Evolutionary conservation across 2,329 filamentous ascomycete genomes (phyloP), one percentile per base, ranked within the genome.

Genomic region (Beauveria bassiana): DNA sequence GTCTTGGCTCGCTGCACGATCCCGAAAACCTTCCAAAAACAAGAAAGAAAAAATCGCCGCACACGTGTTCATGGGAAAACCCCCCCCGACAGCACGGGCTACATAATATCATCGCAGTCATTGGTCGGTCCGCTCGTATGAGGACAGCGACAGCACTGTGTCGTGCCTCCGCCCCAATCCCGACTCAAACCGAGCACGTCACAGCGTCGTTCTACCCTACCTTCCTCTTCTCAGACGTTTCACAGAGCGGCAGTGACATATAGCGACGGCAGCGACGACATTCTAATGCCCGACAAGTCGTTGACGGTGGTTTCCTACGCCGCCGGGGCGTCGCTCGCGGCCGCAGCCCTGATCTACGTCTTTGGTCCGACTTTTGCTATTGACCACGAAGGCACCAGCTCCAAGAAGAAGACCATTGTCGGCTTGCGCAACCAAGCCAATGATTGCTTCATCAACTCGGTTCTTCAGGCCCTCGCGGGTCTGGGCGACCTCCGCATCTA

Each of bases 291-390:
- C 62, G 72, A 75, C 54, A 75, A 73, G 64, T 68, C 73, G 62
- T 65, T 67, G 59, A 72, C 73, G 28, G 74, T 76, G 69, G 91
- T 91, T 68, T 91, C 91, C 50, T 99, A 99, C 77, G 95, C 95
- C 70, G 95, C 93, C 63, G 93, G 93, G 68, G 95, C 93, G 64
- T 96, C 93, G 60, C 88, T 99, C 65, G 95, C 95, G 61, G 95
- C 95, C 64, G 90, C 96, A 65, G 93, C 95, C 38, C 85, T 98
- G 62, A 90, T 98, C 73, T 99, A 98, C 76, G 93, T 98, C 68
- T 98, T 99, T 76, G 92, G 89, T 9, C 95, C 95, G n/a, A 98
- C 93, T 58, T 98, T 93, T 75, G 90, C 96, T 69, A 88, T 98
- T 73, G 93, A 99, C 76, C 86, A 88, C 71, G 89, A 95, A 61